A percentile compares a stretch with the other conserved stretches of the same genome.
These are phyloP conservation scores for Ophiostoma novo-ulmi DNA, from an alignment of 2,329 filamentous ascomycete genomes.

Conservation along the genomic window DNA sequence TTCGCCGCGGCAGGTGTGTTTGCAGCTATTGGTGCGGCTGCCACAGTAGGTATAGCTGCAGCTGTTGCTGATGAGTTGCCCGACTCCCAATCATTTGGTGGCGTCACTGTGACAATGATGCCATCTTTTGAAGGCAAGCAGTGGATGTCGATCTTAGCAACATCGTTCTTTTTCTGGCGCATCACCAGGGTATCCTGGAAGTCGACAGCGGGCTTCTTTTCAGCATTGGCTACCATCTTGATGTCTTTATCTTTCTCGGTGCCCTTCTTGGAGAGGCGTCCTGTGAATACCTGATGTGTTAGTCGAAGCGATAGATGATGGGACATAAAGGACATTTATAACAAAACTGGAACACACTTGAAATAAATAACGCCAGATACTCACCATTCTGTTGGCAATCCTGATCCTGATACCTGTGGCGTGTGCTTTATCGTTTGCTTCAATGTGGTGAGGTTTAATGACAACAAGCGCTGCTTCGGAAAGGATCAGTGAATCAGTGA, in stretches of 20 bases:
- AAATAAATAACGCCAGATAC: neutral
- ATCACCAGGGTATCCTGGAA: neutral
- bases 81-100: constrained; percentile 37
- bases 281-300: neutral
- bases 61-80: neutral
- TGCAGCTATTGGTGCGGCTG: too few species aligned
- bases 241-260: neutral
- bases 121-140: constrained; percentile 36
- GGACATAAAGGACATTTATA: neutral
- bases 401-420: neutral
- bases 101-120: constrained; percentile 44
- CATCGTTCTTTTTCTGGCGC: neutral
- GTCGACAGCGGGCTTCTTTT: neutral
- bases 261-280: neutral
- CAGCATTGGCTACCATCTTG: neutral
- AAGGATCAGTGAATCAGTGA: neutral
- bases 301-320: neutral
- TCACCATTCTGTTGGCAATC: neutral
- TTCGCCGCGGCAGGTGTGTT: neutral
- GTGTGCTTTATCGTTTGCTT: neutral
- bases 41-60: neutral
- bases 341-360: neutral
- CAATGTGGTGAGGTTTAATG: neutral
- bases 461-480: neutral
- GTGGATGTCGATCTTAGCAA: constrained; percentile 1